A percentile compares a stretch with the other conserved stretches of the same genome.
phyloP scores from a whole-genome alignment of 1,139 yeast genomes.

The Sugiyamaella sp. region DNA sequence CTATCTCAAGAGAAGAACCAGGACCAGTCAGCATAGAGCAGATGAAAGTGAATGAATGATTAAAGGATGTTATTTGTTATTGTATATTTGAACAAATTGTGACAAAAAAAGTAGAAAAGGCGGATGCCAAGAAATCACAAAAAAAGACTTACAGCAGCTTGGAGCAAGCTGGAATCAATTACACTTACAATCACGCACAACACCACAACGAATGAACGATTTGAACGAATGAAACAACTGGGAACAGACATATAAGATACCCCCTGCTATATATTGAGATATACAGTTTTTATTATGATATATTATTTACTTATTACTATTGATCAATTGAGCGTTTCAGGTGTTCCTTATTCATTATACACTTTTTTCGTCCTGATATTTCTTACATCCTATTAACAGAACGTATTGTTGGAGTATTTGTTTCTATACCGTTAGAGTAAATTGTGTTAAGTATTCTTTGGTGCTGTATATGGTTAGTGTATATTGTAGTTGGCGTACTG shows the following conservation, averaged over 20 bases:
- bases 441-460: too few relatives aligned
- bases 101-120: neutral
- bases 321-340: too few relatives aligned
- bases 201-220: neutral
- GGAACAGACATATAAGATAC: neutral
- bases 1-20: slow-evolving; percentile 13
- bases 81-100: neutral
- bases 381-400: too few relatives aligned
- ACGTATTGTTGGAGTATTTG: too few relatives aligned
- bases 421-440: too few relatives aligned
- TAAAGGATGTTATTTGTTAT: slow-evolving; percentile 1
- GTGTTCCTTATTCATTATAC: too few relatives aligned
- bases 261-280: neutral
- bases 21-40: neutral
- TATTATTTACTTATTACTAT: neutral
- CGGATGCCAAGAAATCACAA: neutral
- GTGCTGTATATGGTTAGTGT: too few relatives aligned
- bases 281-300: neutral
- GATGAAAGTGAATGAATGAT: neutral
- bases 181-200: neutral
- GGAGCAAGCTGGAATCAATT: neutral
- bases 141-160: too few relatives aligned
- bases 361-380: neutral
- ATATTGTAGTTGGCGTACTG: too few relatives aligned
- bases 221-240: neutral